phyloP scores from a whole-genome alignment of 495 filamentous ascomycete genomes.

The Penicillium mononematosum region DNA sequence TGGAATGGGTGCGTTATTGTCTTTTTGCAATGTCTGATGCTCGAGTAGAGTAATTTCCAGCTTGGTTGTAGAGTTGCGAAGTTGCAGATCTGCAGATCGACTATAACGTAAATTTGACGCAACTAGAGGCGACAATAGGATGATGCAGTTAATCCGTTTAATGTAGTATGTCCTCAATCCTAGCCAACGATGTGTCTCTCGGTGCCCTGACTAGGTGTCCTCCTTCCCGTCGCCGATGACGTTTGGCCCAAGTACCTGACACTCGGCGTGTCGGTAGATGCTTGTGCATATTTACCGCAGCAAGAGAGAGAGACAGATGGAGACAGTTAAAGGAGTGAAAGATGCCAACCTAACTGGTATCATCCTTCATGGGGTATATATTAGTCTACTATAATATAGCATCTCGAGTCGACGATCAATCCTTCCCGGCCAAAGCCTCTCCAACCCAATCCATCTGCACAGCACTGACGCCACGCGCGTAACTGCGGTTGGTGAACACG shows the following conservation, averaged over 20 bases:
- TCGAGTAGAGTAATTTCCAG: background rate
- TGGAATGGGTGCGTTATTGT: background rate
- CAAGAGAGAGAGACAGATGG: background rate
- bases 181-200: too few species aligned
- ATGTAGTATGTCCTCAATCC: too few species aligned
- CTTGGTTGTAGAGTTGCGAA: background rate
- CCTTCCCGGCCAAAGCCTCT: slow-evolving; percentile 55
- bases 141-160: background rate
- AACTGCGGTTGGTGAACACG: slow-evolving; percentile 90
- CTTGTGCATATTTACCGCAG: background rate
- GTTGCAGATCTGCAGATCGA: too few species aligned
- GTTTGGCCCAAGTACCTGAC: background rate
- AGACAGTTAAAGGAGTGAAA: background rate
- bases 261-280: background rate
- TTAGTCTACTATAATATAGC: slow-evolving; percentile 13
- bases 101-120: background rate
- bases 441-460: slow-evolving; percentile 87
- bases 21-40: background rate
- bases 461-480: slow-evolving; percentile 82
- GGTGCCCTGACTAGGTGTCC: too few species aligned
- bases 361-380: slow-evolving; percentile 18
- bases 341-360: background rate
- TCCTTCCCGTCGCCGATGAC: too few species aligned
- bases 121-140: background rate
- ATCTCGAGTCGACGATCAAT: slow-evolving; percentile 5